These are phyloP conservation scores for Rubroboletus pulcherrimus DNA, from an alignment of 768 basidiomycete species.

Conservation along the genomic window DNA sequence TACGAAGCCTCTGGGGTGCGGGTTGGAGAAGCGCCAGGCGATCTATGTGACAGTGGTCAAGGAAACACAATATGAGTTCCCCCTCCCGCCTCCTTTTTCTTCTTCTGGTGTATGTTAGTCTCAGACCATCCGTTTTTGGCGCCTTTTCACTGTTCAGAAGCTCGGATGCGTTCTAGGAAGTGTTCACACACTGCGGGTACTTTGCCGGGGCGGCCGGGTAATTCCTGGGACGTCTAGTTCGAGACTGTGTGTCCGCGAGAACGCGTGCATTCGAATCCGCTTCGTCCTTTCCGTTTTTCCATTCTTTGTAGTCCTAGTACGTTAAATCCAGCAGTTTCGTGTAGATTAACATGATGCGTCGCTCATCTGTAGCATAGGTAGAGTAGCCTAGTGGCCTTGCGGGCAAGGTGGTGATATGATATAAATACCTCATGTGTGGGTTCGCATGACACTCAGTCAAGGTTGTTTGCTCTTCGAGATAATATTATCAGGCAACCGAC, in stretches of 20 bases:
- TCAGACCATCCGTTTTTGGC: no score
- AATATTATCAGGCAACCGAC: neutral
- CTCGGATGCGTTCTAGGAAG: neutral
- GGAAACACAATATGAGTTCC: slow-evolving; percentile 26
- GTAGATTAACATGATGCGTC: neutral
- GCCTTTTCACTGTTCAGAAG: neutral
- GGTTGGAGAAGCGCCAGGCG: slow-evolving; percentile 20
- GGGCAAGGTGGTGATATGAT: neutral
- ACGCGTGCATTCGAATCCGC: neutral
- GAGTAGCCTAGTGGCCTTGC: neutral
- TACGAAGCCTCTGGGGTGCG: neutral
- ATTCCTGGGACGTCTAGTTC: neutral
- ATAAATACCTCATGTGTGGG: neutral
- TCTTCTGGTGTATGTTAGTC: neutral
- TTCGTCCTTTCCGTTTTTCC: neutral
- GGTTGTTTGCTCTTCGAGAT: no score
- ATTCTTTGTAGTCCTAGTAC: slow-evolving; percentile 22
- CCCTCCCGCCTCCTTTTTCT: neutral
- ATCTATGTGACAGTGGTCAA: slow-evolving; percentile 45
- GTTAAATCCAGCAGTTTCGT: neutral
- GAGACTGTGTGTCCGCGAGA: neutral
- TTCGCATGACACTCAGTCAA: neutral
- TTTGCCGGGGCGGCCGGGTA: neutral
- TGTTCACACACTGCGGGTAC: neutral
- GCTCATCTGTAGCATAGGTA: slow-evolving; percentile 14